These are phyloP conservation scores for Pseudogymnoascus sp. DNA, from an alignment of 2,329 filamentous ascomycete species.

Conservation along the genomic window DNA sequence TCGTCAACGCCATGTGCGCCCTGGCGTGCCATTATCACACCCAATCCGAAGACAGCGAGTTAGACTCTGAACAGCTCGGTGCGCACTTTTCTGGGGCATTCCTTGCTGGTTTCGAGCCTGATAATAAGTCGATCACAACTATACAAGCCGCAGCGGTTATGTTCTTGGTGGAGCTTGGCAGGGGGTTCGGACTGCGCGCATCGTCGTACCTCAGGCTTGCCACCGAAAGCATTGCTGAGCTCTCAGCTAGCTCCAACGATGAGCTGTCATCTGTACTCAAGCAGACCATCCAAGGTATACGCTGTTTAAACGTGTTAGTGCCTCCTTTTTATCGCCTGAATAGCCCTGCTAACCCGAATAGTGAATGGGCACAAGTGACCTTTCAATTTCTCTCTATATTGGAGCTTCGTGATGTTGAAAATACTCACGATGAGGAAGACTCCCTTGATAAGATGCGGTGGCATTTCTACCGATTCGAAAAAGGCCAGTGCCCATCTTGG, in stretches of 20 bases:
- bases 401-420: slow-evolving; percentile 10
- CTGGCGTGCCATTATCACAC: slow-evolving; percentile 27
- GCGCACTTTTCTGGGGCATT: slow-evolving; percentile 23
- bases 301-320: slow-evolving; percentile 28
- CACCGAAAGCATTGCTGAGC: slow-evolving; percentile 14
- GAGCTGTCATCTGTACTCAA: slow-evolving; percentile 23
- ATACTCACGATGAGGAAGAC: slow-evolving; percentile 14
- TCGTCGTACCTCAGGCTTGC: slow-evolving; percentile 25
- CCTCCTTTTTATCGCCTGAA: neutral
- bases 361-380: slow-evolving; percentile 28
- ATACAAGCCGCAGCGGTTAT: slow-evolving; percentile 27
- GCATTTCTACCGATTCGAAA: slow-evolving; percentile 21
- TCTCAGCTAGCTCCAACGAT: slow-evolving; percentile 12
- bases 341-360: slow-evolving; percentile 19
- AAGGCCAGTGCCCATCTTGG: slow-evolving; percentile 16
- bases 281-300: slow-evolving; percentile 26
- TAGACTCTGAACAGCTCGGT: slow-evolving; percentile 22
- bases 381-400: slow-evolving; percentile 21
- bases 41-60: slow-evolving; percentile 15
- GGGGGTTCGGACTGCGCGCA: slow-evolving; percentile 21
- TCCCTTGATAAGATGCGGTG: slow-evolving; percentile 19
- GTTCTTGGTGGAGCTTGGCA: slow-evolving; percentile 25
- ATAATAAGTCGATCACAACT: slow-evolving; percentile 21
- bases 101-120: slow-evolving; percentile 17
- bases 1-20: slow-evolving; percentile 29